Base-by-base conservation (phyloP, 176 grass and related monocot genomes). In the Avena insularis region DNA sequence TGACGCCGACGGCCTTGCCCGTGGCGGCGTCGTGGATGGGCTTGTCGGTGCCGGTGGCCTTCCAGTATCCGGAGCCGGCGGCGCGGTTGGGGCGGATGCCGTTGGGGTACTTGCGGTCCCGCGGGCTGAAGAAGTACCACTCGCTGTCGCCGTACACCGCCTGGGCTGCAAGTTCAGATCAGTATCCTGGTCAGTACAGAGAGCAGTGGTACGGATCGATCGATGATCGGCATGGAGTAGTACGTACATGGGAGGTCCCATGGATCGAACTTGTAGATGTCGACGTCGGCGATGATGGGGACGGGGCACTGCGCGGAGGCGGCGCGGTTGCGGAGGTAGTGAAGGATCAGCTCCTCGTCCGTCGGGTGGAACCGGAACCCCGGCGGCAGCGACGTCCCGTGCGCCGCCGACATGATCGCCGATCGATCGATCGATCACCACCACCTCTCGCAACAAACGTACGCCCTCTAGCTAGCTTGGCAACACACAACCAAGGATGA, bases 311-410 rank as follows among this genome's bases (percentile, higher is more conserved):
- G 71, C 66, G 50, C 47, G 23, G 93, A 86, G 56, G 88, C 71
- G 1, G 88, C 81, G 16, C 93, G 93, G 82, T 90, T 94, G 71
- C 86, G 86, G 31, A 98, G 93, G 96, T 98, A 98, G 91, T 98
- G 96, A 16, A 96, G 82, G 63, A 98, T 88, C 0, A 98, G 93
- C 87, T 98, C 96, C 85, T 98, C 96, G 86, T 98, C 96, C 11
- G 96, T 98, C 11, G 96, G 96, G 77, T 98, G 93, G 88, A 98
- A 98, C 20, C 96, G 92, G 85, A 98, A 98, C n/a, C 96, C 96
- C 25, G 96, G 93, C 9, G 96, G 96, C 31, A 98, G 92, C 33
- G 91, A 59, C 56, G 89, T 75, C 81, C 49, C 21, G 14, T 29
- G 16, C 21, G 78, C 55, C 15, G 75, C 43, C n/a, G 57, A 61